Base-by-base conservation (phyloP, 176 grass and related monocot species). In the Miscanthus lutarioriparius region DNA sequence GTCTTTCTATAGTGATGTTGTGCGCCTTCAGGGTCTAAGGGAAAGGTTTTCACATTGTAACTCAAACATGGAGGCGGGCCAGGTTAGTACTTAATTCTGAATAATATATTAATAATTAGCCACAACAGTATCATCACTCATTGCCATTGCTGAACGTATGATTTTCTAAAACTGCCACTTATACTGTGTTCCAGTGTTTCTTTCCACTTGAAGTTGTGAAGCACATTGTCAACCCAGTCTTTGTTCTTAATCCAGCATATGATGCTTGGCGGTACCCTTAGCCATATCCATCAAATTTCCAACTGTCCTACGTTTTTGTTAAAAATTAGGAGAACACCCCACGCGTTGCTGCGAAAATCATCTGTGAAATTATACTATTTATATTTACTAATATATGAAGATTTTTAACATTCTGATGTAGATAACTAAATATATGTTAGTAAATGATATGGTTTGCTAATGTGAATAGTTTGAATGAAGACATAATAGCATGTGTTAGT, bases 181-280 rank as follows among this genome's bases (percentile, higher is more conserved):
- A 63, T 10, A 75, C 3, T 85, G 26, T 81, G 27, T 74, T 78
- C 22, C 88, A 90, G 90, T 95, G 87, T 38, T 95, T 95, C 81
- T 98, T 98, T 87, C 87, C 93, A 53, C 70, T 79, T 33, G 90
- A 97, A 84, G 76, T 97, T 81, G 72, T 97, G 16, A 97, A 89
- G 78, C 84, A 82, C 64, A 89, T 92, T 40, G 80, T n/a, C 4
- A 94, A 87, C 62, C 88, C 92, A 58, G 45, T 92, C 67, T 97
- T 97, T 78, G 48, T 97, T 88, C 92, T 97, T 84, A 97, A 97
- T 76, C 84, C 95, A 65, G 88, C 92, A 8, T 95, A 95, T 79
- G 92, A 95, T 82, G 79, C 88, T 75, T 97, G 92, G 90, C 95
- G 95, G 95, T 97, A 83, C 80, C 2, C 11, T 81, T 81, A 77